Evolutionary conservation across 2,329 filamentous ascomycete genomes (phyloP).

Genomic region (Colletotrichum sp.): DNA sequence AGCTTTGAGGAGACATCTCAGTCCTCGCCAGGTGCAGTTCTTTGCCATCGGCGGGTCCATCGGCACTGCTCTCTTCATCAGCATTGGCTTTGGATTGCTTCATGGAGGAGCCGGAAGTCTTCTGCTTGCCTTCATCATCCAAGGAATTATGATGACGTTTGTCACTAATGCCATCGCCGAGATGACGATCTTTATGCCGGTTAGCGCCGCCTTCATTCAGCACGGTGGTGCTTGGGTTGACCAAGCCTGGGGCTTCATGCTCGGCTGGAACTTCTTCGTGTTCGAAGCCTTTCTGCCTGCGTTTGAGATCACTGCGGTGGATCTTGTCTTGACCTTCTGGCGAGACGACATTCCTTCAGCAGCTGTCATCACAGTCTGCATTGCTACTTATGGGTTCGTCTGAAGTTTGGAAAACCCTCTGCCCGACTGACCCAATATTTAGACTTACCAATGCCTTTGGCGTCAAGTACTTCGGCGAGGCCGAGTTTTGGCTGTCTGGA

Average conservation of each 20-base stretch:
- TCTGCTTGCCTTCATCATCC: conserved; percentile 48
- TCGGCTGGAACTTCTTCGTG: conserved; percentile 55
- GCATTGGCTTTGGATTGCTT: conserved; percentile 44
- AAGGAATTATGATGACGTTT: conserved; percentile 45
- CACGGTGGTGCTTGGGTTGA: conserved; percentile 55
- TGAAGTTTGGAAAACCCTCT: conserved; percentile 16
- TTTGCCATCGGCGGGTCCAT: conserved; percentile 4
- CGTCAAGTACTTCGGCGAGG: conserved; percentile 45
- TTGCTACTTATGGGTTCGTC: not conserved
- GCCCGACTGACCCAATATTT: not conserved
- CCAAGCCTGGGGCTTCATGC: conserved; percentile 50
- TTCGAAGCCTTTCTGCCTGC: conserved; percentile 55
- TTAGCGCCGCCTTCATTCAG: conserved; percentile 53
- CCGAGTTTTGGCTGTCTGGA: conserved; percentile 71
- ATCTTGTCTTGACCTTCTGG: conserved; percentile 42
- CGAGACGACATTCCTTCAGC: conserved; percentile 31
- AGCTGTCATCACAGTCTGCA: not conserved
- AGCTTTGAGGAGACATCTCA: not conserved
- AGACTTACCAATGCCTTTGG: conserved; percentile 30
- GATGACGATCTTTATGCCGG: conserved; percentile 50
- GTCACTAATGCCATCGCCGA: conserved; percentile 56
- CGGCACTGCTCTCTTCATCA: conserved; percentile 23
- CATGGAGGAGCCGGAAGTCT: conserved; percentile 45
- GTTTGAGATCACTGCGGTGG: conserved; percentile 52
- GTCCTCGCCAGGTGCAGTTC: not conserved